Base-by-base conservation (phyloP, 225 moss, liverwort and hornwort genomes). In the Pseudoscleropodium purum region DNA sequence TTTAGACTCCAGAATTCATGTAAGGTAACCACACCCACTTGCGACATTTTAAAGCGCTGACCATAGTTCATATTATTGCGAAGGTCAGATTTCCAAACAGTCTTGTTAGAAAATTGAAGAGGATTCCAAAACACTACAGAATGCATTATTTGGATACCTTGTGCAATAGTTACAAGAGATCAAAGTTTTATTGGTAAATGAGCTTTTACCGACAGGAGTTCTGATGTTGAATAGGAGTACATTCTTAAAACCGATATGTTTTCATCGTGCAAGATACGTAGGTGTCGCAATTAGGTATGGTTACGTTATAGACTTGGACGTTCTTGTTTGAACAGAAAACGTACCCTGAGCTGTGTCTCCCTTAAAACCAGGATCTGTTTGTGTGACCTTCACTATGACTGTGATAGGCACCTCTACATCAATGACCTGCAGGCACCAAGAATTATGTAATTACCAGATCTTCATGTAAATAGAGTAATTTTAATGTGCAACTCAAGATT, bases 291-390 rank as follows among this genome's bases (percentile, higher is more conserved):
- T 79, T 67, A 68, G 34, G 68, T 24, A 43, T 25, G 56, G 13
- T 67, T 79, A 45, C 41, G 33, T 56, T 57, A 56, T 39, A 79
- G 65, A 83, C 54, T 87, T 84, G 29, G 25, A 75, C 34, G 78
- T 73, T 51, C 30, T 20, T 36, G 64, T 20, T 72, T 65, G 30
- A 83, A 79, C 62, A 67, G 79, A 64, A 36, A 80, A 81, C 59
- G 51, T 90, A 97, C 99, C 99, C 96, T 96, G 96, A 83, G 99
- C 97, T 66, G 99, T 97, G 89, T 99, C 97, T 79, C 99, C 99
- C 90, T 99, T 99, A 15, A 97, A 85, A 80, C 97, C 97, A 89
- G 97, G 99, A 90, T 96, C 96, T 89, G 97, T 93, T 90, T 99
- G 94, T 31, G 65, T 84, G 41, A 97, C 95, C 93, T 95, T 96